These are phyloP conservation scores for Solanum clarkiae DNA, from an alignment of 257 asterid genomes.

Conservation along the genomic window DNA sequence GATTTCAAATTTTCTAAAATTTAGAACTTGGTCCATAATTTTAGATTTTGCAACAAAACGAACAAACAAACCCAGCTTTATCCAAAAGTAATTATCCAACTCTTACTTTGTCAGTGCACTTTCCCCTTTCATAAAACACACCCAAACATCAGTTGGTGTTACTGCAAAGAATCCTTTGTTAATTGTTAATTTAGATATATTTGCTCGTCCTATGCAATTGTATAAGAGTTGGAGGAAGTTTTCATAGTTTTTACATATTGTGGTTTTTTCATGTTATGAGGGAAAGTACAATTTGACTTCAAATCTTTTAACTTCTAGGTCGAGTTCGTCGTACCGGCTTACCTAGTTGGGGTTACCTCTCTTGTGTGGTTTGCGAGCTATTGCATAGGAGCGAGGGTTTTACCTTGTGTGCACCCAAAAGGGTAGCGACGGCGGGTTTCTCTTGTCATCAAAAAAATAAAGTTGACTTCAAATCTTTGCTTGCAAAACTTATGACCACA, in stretches of 20 bases:
- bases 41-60: background rate
- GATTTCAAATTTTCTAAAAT: background rate
- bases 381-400: too few species aligned
- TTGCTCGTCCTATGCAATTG: background rate
- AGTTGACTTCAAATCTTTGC: background rate
- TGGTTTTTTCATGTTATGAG: background rate
- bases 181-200: background rate
- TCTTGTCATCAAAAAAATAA: too few species aligned
- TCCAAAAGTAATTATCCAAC: background rate
- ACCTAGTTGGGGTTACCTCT: too few species aligned
- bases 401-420: too few species aligned
- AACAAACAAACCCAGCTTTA: background rate
- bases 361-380: too few species aligned
- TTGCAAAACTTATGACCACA: background rate
- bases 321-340: too few species aligned
- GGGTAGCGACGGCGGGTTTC: too few species aligned
- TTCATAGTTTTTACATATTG: background rate
- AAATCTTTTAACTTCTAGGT: background rate
- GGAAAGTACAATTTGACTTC: background rate
- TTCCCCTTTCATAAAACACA: background rate
- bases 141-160: background rate
- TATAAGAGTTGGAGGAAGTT: background rate
- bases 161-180: background rate
- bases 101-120: background rate
- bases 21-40: background rate